A percentile compares a stretch with the other conserved stretches of the same genome.
phyloP scores from a whole-genome alignment of 1,284 basidiomycete species.

The Irpex sp. region DNA sequence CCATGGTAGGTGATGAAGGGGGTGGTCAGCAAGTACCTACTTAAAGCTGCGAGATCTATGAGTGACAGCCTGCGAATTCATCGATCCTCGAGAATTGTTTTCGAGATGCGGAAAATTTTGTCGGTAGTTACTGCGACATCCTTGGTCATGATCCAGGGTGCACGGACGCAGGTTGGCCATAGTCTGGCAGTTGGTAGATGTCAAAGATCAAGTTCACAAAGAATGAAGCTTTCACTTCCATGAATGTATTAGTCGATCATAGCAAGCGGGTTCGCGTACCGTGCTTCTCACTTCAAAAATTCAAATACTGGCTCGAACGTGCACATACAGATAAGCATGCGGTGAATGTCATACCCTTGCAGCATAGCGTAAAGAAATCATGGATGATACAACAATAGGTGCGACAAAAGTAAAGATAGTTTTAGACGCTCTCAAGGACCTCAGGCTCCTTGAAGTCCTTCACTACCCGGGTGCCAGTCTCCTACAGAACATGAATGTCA shows the following conservation, averaged over 20 bases:
- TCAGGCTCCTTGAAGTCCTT: slow-evolving; percentile 95
- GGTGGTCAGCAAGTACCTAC: background rate
- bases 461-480: slow-evolving; percentile 81
- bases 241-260: too few relatives aligned
- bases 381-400: slow-evolving; percentile 34
- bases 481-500: slow-evolving; percentile 41
- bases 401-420: slow-evolving; percentile 30
- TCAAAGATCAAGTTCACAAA: background rate
- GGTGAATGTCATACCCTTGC: slow-evolving; percentile 31
- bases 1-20: slow-evolving; percentile 38
- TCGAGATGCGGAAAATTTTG: background rate
- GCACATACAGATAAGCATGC: background rate
- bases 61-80: background rate
- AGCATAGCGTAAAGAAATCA: slow-evolving; percentile 33
- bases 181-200: background rate
- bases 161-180: background rate
- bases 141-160: background rate
- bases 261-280: too few relatives aligned
- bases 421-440: slow-evolving; percentile 78
- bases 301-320: too few relatives aligned
- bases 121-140: background rate
- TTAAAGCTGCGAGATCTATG: background rate
- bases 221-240: too few relatives aligned
- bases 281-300: too few relatives aligned
- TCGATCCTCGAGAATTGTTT: background rate